phyloP scores from a whole-genome alignment of 257 asterid species.

The Solanum paucissectum region DNA sequence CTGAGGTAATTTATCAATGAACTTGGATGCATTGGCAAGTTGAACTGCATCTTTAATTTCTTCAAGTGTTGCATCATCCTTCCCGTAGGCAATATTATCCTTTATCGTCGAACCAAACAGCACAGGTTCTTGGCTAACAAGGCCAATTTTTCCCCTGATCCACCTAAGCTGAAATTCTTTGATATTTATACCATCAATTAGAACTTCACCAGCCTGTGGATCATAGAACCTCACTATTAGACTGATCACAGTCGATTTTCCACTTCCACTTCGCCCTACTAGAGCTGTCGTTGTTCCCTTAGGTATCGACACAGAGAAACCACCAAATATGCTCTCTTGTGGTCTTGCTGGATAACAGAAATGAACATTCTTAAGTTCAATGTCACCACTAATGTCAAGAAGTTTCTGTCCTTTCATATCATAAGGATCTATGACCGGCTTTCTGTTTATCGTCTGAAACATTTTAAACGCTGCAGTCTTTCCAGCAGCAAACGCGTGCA shows the following conservation, averaged over 20 bases:
- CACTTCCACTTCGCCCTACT: constrained; percentile 54
- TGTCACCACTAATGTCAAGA: constrained; percentile 49
- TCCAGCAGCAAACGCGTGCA: constrained; percentile 71
- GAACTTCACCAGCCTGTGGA: constrained; percentile 40
- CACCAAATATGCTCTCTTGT: constrained; percentile 48
- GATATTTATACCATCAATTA: constrained; percentile 38
- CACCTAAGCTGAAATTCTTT: constrained; percentile 38
- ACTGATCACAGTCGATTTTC: constrained; percentile 40
- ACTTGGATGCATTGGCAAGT: constrained; percentile 73
- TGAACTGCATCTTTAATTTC: constrained; percentile 53
- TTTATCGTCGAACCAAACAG: constrained; percentile 19
- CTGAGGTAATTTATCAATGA: constrained; percentile 69
- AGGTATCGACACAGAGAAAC: constrained; percentile 48
- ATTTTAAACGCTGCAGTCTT: constrained; percentile 76
- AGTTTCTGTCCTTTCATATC: constrained; percentile 41
- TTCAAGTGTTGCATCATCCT: constrained; percentile 53
- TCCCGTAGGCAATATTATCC: constrained; percentile 76
- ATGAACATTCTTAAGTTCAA: constrained; percentile 44
- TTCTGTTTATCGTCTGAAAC: constrained; percentile 58
- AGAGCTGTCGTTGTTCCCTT: constrained; percentile 56
- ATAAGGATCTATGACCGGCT: constrained; percentile 53
- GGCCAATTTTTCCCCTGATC: constrained; percentile 45
- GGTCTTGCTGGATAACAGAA: constrained; percentile 80
- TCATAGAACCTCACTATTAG: constrained; percentile 52
- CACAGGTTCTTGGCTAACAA: constrained; percentile 51